Evolutionary conservation across 345 rosid genomes (phyloP), one percentile per base, ranked within the genome.

Genomic region (Sisymbrium irio): DNA sequence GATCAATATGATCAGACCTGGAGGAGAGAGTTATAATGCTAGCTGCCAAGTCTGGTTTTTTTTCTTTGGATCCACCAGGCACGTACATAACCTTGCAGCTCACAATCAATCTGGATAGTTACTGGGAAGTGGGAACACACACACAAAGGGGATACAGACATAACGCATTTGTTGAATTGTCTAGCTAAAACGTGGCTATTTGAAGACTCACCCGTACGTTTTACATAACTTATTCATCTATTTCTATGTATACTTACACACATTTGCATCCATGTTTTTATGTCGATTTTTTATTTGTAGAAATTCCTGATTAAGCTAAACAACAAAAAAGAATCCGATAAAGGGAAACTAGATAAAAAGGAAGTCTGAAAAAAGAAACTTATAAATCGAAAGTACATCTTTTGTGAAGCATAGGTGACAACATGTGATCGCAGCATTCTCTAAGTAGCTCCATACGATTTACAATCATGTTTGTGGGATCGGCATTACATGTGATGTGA

Each of bases 391-490:
- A 73, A 37, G 62, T 53, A 33, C 64, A 35, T 42, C 2, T 55
- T 55, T 19, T 35, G 69, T 27, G 62, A 68, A 35, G 67, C 70
- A 37, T 44, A 64, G 72, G 65, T 73, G 72, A 37, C 50, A 75
- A 53, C 70, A 68, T 75, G 79, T 75, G 65, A 66, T 57, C 42
- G 18, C 47, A 42, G 35, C 35, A 56, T 64, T 32, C 57, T 30
- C 17, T 62, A 62, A 49, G 36, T 55, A 22, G 14, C 32, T 49
- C 44, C 71, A 42, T 35, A 36, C 69, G 54, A 36, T 72, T 56
- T 17, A 39, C 53, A 58, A 74, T 51, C 14, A 50, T 59, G 73
- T 49, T 49, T 49, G 62, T 67, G 68, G 78, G 78, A 59, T 67
- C 78, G 45, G 62, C 9, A 17, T 67, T 67, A 40, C 73, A 41